A percentile compares a stretch with the other conserved stretches of the same genome.
Evolutionary conservation across 352 stramenopile species (phyloP).

Genomic region (Pythium sp.): DNA sequence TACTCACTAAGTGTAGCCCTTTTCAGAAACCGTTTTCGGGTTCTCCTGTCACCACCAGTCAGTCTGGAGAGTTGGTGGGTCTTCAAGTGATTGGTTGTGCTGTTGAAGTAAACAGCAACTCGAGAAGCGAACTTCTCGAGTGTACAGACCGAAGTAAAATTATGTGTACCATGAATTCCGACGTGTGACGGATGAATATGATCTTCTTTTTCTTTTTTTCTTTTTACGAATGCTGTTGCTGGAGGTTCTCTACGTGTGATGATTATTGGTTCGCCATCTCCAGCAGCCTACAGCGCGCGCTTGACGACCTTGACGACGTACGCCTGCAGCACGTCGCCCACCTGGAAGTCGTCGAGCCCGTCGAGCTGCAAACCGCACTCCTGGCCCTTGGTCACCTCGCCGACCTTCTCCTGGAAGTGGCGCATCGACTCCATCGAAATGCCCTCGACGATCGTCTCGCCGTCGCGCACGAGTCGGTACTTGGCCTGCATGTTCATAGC

Average conservation of each 20-base stretch:
- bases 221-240: background rate
- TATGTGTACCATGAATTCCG: no score
- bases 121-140: no score
- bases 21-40: slow-evolving; percentile 6
- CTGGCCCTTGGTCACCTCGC: slow-evolving; percentile 90
- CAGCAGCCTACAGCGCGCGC: slow-evolving; percentile 37
- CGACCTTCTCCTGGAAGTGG: slow-evolving; percentile 92
- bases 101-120: no score
- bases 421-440: slow-evolving; percentile 83
- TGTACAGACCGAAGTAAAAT: no score
- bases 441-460: slow-evolving; percentile 88
- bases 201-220: background rate
- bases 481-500: slow-evolving; percentile 86
- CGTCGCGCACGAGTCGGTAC: slow-evolving; percentile 88
- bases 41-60: background rate
- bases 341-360: slow-evolving; percentile 91
- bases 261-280: background rate
- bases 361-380: slow-evolving; percentile 98
- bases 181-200: background rate
- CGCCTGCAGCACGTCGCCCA: slow-evolving; percentile 94
- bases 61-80: background rate
- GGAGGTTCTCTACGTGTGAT: background rate
- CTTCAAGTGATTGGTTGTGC: no score
- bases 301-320: slow-evolving; percentile 78
- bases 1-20: background rate